Evolutionary conservation across 768 basidiomycete genomes (phyloP).

Genomic region (Tylopilus plumbeoviolaceoides): DNA sequence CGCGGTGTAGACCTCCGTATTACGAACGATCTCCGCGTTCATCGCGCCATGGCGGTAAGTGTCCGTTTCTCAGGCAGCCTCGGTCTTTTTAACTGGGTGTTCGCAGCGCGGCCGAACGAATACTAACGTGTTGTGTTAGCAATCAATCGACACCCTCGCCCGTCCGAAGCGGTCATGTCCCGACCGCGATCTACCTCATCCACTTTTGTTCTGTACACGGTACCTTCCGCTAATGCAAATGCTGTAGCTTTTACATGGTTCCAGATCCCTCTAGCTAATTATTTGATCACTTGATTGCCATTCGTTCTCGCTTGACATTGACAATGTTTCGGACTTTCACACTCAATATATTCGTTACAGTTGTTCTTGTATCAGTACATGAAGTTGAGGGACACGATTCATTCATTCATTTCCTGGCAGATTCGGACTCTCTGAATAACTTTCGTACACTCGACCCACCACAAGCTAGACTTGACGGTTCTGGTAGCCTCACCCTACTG

Average conservation of each 20-base stretch:
- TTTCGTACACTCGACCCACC: not conserved
- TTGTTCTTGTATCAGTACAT: conserved; percentile 13
- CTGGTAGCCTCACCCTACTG: too few species aligned
- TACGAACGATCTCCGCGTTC: conserved; percentile 47
- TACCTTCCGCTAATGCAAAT: conserved; percentile 6
- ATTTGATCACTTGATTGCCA: conserved; percentile 1
- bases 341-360: not conserved
- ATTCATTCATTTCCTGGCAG: not conserved
- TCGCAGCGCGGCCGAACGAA: conserved; percentile 19
- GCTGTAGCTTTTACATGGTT: conserved; percentile 17
- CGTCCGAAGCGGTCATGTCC: not conserved
- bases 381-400: not conserved
- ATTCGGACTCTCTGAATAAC: not conserved
- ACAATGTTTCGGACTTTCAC: not conserved
- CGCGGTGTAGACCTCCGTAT: conserved; percentile 54
- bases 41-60: conserved; percentile 52
- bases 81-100: conserved; percentile 13
- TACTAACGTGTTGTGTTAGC: conserved; percentile 16
- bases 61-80: conserved; percentile 7
- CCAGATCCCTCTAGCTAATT: not conserved
- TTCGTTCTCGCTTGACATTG: conserved; percentile 1
- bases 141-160: conserved; percentile 1
- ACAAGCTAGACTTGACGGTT: not conserved
- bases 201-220: conserved; percentile 2
- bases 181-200: not conserved